phyloP scores from a whole-genome alignment of 192 early-diverging fungal genomes.

The Podila horticola region DNA sequence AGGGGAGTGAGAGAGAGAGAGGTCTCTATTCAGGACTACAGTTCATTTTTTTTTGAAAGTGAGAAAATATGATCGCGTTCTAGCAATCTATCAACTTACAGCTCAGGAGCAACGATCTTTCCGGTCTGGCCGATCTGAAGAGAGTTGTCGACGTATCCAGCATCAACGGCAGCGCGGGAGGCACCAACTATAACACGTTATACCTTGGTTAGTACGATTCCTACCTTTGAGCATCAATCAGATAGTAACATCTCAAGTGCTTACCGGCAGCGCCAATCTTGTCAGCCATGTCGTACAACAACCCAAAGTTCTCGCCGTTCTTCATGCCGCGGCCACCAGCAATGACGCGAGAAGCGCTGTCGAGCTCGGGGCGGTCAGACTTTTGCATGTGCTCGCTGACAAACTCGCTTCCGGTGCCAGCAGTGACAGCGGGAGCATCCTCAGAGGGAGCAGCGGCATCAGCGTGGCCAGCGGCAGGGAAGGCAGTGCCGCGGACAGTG shows the following conservation, averaged over 20 bases:
- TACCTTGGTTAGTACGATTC: conserved; percentile 3
- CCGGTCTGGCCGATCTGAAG: conserved; percentile 99
- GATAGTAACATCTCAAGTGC: background rate
- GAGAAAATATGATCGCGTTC: background rate
- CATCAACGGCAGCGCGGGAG: conserved; percentile 97
- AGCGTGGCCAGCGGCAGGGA: conserved; percentile 68
- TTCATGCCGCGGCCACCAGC: conserved; percentile 97
- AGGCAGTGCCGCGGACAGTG: conserved; percentile 92
- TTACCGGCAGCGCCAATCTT: conserved; percentile 92
- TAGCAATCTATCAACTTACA: conserved; percentile 21
- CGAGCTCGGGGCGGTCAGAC: conserved; percentile 95
- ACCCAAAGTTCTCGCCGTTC: conserved; percentile 92
- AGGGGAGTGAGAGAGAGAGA: background rate
- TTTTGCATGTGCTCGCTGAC: conserved; percentile 90
- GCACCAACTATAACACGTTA: conserved; percentile 80
- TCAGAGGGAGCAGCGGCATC: conserved; percentile 72
- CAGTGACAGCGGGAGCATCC: conserved; percentile 73
- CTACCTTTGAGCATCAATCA: background rate
- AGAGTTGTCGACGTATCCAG: conserved; percentile 95
- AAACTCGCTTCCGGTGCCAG: conserved; percentile 75
- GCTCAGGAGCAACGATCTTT: conserved; percentile 96
- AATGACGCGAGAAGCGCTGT: conserved; percentile 87
- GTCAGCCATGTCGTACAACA: conserved; percentile 93
- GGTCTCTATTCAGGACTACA: background rate
- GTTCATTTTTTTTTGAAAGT: background rate